Evolutionary conservation across 2,329 filamentous ascomycete genomes (phyloP).

Genomic region (Orbilia blumenaviensis): DNA sequence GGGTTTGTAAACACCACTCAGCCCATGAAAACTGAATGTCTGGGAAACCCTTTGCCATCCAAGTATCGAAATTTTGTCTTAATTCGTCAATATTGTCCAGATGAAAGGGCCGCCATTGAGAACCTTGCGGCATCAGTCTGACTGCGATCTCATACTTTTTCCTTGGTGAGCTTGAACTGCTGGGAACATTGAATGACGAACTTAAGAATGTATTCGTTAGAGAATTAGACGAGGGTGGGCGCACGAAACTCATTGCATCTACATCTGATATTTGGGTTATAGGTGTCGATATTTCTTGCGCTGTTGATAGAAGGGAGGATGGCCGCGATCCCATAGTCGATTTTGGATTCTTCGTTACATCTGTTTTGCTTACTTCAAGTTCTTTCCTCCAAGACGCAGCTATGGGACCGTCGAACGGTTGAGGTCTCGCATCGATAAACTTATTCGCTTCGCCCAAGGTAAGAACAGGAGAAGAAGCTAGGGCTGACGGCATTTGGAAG

Average conservation of each 20-base stretch:
- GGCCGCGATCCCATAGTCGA: not conserved
- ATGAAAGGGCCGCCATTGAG: not conserved
- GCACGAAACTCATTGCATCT: not conserved
- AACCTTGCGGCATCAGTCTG: not conserved
- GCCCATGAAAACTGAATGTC: slow-evolving; percentile 1
- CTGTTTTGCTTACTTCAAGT: not conserved
- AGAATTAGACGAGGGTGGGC: not conserved
- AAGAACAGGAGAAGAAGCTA: not conserved
- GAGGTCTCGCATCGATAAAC: too few species aligned
- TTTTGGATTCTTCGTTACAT: not conserved
- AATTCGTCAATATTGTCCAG: not conserved
- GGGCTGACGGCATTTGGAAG: too few species aligned
- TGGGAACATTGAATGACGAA: too few species aligned
- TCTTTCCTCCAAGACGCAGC: not conserved
- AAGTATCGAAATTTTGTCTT: not conserved
- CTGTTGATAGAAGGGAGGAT: not conserved
- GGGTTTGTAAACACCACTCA: not conserved
- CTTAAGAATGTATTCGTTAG: too few species aligned
- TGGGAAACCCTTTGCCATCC: not conserved
- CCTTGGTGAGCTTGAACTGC: too few species aligned
- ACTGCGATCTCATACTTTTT: not conserved
- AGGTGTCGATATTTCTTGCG: not conserved
- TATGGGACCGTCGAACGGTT: too few species aligned
- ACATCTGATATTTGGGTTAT: slow-evolving; percentile 1
- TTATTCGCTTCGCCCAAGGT: too few species aligned